Evolutionary conservation across 2,329 filamentous ascomycete genomes (phyloP), one percentile per base, ranked within the genome.

Genomic region (Aspergillus niger): DNA sequence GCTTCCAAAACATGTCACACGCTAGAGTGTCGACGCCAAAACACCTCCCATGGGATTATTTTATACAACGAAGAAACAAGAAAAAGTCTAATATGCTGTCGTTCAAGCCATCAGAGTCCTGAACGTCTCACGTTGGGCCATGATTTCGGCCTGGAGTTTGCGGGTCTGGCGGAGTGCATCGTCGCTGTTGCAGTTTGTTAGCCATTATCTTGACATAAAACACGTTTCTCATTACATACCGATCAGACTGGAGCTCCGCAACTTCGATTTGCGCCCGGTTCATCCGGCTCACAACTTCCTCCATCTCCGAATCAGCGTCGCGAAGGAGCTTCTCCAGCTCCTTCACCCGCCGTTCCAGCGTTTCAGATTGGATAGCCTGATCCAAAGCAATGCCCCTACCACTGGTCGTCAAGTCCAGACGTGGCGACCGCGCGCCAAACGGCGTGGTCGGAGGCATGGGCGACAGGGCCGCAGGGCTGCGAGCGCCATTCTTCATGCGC

Each of bases 201-300:
- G 70, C 58, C 62, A 47, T 7, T 6, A 48, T 10, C 47, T 57
- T 36, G 13, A 26, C 41, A 54, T 60, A 61, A 61, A 63, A n/a
- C 32, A 48, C 20, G 32, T 13, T 11, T 36, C 32, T 39, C 26
- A n/a, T 11, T n/a, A 59, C 70, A 62, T 73, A 80, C 79, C 77
- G 77, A 64, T 80, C 79, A 62, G 76, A 75, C 76, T 93, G 91
- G 60, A 96, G 81, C 72, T 91, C 86, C 70, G 90, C 86, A 59
- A 95, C 91, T 77, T 93, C 90, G 68, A 93, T 91, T 79, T 95
- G 91, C 8, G 91, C 90, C 67, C 83, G 82, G 77, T 91, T 94
- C 88, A 96, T 94, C 64, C 89, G 84, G 62, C 88, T 83, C 7
- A 96, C 90, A 7, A 95, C 91, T 75, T 91, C 88, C 72, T 91